phyloP scores from a whole-genome alignment of 148 eudicot species.

The Beta vulgaris region DNA sequence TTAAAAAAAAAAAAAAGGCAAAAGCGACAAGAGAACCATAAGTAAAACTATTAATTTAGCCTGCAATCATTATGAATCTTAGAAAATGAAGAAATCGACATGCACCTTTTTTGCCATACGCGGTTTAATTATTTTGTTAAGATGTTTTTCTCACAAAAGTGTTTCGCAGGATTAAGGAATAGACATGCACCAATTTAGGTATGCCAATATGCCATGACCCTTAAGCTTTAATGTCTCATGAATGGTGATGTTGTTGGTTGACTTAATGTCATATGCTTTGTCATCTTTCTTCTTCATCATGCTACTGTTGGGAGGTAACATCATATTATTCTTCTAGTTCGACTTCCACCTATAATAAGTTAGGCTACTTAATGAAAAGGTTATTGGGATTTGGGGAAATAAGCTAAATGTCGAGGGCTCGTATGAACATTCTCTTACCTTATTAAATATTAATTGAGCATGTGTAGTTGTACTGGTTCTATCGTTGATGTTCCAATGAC shows the following conservation, averaged over 20 bases:
- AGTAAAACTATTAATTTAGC: too few species aligned
- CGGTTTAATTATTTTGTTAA: not conserved
- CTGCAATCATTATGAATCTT: too few species aligned
- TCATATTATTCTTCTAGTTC: not conserved
- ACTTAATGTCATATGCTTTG: not conserved
- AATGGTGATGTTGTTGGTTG: not conserved
- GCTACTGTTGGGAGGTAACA: not conserved
- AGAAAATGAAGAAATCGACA: too few species aligned
- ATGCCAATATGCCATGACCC: not conserved
- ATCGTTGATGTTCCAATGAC: not conserved
- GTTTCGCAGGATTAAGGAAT: not conserved
- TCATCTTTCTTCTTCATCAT: conserved; percentile 1
- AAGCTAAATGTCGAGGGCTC: not conserved
- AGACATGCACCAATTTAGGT: conserved; percentile 1
- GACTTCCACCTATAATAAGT: not conserved
- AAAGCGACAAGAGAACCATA: too few species aligned
- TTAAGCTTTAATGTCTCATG: not conserved
- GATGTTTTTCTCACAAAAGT: not conserved
- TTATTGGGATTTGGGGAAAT: not conserved
- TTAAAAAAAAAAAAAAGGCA: too few species aligned
- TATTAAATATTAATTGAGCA: not conserved
- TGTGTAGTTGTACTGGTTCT: not conserved
- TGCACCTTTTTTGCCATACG: too few species aligned
- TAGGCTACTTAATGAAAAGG: not conserved
- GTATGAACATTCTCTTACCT: not conserved